Base-by-base conservation (phyloP, 345 rosid species). In the Cardamine chenopodiifolia region DNA sequence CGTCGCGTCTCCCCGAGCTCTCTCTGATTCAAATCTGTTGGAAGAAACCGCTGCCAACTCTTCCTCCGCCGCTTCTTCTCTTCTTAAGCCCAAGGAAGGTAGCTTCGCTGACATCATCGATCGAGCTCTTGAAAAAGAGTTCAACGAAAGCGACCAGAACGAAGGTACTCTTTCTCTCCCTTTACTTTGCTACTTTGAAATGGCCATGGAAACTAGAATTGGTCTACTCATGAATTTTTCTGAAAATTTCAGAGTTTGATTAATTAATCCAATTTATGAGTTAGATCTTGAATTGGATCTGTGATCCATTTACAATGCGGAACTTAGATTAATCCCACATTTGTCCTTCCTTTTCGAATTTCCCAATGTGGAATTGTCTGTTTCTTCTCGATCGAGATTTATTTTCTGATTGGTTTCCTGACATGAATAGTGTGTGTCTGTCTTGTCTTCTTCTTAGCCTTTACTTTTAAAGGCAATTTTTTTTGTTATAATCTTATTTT, bases 121-220 rank as follows among this genome's bases (percentile, higher is more conserved):
- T 82, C 92, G 93, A 37, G 97, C 97, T 75, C 91, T 93, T 28
- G 88, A 82, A 69, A 87, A 89, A 62, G 98, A 93, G 88, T 93
- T 90, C 85, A 74, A 85, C 40, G 98, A 90, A 80, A 89, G 80
- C 59, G 97, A 93, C 39, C 92, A 90, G 73, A 79, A 32, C 58
- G 92, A 89, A 82, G 93, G 92, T 85, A 72, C 31, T 59, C 70
- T 82, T 22, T 68, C 54, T 78, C n/a, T 19, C 2, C 39, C 61
- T 58, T 32, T 32, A 0, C 19, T 39, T 39, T 40, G 45, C 45
- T 40, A 40, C 17, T 40, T 42, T 14, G 7, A 42, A 53, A 53
- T 56, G 14, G 18, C 8, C 53, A 28, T 45, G 22, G 62, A 54
- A 10, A 62, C 62, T 62, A 1, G 5, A 62, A 62, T 70, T 57